Base-by-base conservation (phyloP, 176 grass and related monocot genomes). In the Carex littledalei region DNA sequence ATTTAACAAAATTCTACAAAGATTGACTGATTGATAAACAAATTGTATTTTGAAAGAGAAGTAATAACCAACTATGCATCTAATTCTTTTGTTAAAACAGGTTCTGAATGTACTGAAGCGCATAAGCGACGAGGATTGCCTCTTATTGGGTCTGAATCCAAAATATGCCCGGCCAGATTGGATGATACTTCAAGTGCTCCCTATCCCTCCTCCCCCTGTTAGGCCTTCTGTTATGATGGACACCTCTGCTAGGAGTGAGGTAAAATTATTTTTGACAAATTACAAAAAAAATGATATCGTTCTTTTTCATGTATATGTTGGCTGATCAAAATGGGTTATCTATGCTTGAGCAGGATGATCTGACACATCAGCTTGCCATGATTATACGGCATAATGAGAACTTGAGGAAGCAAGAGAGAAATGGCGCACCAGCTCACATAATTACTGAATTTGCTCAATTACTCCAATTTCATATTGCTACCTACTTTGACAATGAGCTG, bases 171-270 rank as follows among this genome's bases (percentile, higher is more conserved):
- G 95, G n/a, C 95, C 95, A 12, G 95, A 98, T 86, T 98, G 95
- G 95, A 98, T 98, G 95, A 98, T 94, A 87, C 68, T 98, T 49
- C 95, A 98, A 94, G 95, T 98, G 49, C 91, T 98, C 86, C 95
- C 95, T 17, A 93, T 98, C 84, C 95, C 95, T 75, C 95, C 95
- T 63, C 95, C 92, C 68, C 95, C 95, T 86, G 95, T 98, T 73
- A 94, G 95, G 87, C 95, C 95, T 87, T 98, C 95, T 87, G 95
- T 98, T 50, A 98, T 98, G 95, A 98, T 98, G 95, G 95, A 98
- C 88, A 98, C 95, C 53, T 98, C 95, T 84, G 94, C 95, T 43
- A 93, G 95, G 88, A 98, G 95, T 78, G 95, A 98, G 93, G 95
- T 94, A 62, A 87, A 81, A 74, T 52, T 50, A 10, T 50, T 50